Conservation (phyloP, 257 asterid species). For the Prunella vulgaris region DNA sequence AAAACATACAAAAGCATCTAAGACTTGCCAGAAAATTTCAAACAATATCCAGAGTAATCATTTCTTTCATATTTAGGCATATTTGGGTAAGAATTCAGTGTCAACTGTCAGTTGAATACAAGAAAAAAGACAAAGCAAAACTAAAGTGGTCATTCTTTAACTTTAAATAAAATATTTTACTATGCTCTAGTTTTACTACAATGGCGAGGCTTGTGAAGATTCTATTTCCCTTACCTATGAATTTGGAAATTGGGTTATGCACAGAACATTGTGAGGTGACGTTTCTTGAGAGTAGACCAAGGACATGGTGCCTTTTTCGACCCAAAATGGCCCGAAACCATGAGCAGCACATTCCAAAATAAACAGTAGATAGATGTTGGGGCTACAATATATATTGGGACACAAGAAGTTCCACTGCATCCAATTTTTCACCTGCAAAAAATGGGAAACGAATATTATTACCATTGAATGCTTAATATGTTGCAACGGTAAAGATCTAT, state of each 20-base stretch:
- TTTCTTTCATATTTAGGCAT: not conserved
- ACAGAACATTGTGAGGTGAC: not conserved
- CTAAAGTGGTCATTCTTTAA: no score
- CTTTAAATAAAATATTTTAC: no score
- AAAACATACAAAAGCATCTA: no score
- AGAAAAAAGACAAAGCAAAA: not conserved
- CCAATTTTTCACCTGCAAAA: not conserved
- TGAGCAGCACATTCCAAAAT: conserved; percentile 37
- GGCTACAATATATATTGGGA: not conserved
- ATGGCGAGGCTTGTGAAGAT: no score
- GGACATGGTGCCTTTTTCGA: conserved; percentile 25
- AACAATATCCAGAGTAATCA: not conserved
- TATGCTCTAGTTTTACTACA: no score
- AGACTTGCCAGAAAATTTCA: not conserved
- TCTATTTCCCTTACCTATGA: conserved; percentile 20
- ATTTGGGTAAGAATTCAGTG: not conserved
- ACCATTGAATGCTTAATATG: not conserved
- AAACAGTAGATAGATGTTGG: conserved; percentile 4
- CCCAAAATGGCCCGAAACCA: conserved; percentile 39
- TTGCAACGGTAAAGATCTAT: not conserved
- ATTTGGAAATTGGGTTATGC: conserved; percentile 13
- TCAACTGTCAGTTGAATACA: not conserved
- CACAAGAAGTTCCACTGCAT: not conserved
- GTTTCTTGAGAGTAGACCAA: conserved; percentile 29
- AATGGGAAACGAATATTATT: not conserved